Evolutionary conservation across 139 green algal genomes (phyloP).

Genomic region (Mesotaenium endlicherianum): DNA sequence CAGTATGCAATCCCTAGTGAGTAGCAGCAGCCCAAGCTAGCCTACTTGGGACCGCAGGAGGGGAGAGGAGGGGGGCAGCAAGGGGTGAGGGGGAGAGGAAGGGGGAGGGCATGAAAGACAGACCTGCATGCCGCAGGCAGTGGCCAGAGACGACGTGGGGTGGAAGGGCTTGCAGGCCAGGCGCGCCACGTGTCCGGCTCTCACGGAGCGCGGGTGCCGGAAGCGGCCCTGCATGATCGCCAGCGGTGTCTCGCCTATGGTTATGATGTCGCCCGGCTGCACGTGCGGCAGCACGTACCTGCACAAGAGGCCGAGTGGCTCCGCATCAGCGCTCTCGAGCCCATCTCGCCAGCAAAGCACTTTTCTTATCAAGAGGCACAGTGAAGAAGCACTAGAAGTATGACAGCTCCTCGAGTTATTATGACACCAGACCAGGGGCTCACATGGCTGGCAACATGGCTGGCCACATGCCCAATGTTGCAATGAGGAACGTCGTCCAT

Average conservation of each 20-base stretch:
- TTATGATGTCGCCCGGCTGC: slow-evolving; percentile 40
- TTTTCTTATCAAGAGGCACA: too few relatives aligned
- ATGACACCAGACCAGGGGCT: too few relatives aligned
- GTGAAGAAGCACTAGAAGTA: too few relatives aligned
- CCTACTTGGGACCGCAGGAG: neutral
- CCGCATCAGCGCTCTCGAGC: too few relatives aligned
- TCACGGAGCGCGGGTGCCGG: slow-evolving; percentile 50
- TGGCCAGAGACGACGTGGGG: slow-evolving; percentile 57
- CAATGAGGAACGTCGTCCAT: too few relatives aligned
- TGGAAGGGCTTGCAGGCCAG: slow-evolving; percentile 52
- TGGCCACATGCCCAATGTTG: too few relatives aligned
- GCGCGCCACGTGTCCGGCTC: slow-evolving; percentile 21
- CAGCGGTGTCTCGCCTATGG: slow-evolving; percentile 53
- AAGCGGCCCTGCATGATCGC: slow-evolving; percentile 56
- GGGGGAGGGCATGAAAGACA: neutral
- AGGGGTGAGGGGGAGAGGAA: neutral
- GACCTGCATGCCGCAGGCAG: slow-evolving; percentile 58
- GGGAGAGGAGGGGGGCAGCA: neutral
- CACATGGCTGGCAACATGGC: too few relatives aligned
- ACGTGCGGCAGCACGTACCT: slow-evolving; percentile 27
- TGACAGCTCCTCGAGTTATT: too few relatives aligned
- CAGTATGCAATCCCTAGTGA: too few relatives aligned
- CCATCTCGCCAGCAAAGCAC: too few relatives aligned
- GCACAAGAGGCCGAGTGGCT: too few relatives aligned
- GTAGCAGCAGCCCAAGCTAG: too few relatives aligned